phyloP scores from a whole-genome alignment of 257 asterid species.

The Eucommia ulmoides region DNA sequence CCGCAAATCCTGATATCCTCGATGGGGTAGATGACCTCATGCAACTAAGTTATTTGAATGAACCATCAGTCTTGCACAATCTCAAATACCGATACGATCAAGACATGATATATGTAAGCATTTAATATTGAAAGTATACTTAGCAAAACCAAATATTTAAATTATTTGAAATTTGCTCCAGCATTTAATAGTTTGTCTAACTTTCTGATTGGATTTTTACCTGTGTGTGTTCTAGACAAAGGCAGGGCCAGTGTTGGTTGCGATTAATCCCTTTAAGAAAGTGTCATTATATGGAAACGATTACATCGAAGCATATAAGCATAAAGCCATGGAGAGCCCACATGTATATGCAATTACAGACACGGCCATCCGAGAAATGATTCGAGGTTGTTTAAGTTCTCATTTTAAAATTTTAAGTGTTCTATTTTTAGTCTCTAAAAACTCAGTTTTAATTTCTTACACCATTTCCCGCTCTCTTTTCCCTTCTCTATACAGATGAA shows the following conservation, averaged over 20 bases:
- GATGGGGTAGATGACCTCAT: conserved; percentile 96
- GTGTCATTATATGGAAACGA: conserved; percentile 67
- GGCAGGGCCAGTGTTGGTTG: conserved; percentile 98
- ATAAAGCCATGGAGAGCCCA: conserved; percentile 60
- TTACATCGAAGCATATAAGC: conserved; percentile 72
- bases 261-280: conserved; percentile 87
- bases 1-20: conserved; percentile 96
- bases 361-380: conserved; percentile 94
- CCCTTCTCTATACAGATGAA: conserved; percentile 67
- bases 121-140: too few species aligned
- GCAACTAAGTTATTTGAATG: conserved; percentile 93
- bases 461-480: conserved; percentile 17
- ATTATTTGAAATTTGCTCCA: conserved; percentile 8
- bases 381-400: conserved; percentile 54
- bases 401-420: neutral
- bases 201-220: conserved; percentile 13
- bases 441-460: conserved; percentile 8
- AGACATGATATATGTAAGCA: conserved; percentile 79
- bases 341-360: conserved; percentile 96
- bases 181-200: conserved; percentile 9
- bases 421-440: neutral
- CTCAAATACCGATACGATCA: conserved; percentile 80
- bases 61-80: conserved; percentile 90
- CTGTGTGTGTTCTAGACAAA: conserved; percentile 55
- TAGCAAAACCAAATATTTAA: too few species aligned